Conservation (phyloP, 1,139 yeast genomes). For the Suhomyces anneliseae region DNA sequence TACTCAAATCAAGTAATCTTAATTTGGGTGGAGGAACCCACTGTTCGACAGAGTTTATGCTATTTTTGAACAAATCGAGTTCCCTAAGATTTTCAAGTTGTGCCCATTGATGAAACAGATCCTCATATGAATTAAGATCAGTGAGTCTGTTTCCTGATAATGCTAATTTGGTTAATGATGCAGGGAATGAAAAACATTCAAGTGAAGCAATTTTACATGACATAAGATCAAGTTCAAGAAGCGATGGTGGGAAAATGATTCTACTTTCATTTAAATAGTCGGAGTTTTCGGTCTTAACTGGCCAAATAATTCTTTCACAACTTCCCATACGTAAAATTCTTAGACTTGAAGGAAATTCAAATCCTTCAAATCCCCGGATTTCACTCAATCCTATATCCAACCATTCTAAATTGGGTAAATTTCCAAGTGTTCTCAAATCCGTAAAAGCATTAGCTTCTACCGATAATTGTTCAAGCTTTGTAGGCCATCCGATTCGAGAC, state of each 20-base stretch:
- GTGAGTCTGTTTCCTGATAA: constrained; percentile 24
- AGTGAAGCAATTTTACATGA: constrained; percentile 25
- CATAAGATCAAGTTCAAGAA: constrained; percentile 20
- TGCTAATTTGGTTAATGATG: constrained; percentile 21
- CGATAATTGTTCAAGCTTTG: constrained; percentile 21
- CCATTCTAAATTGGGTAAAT: constrained; percentile 22
- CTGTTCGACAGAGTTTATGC: constrained; percentile 17
- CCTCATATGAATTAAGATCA: constrained; percentile 18
- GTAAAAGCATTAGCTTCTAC: constrained; percentile 28
- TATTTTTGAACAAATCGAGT: constrained; percentile 27
- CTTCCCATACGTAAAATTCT: constrained; percentile 17
- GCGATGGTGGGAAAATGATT: constrained; percentile 19
- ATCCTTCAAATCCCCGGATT: background rate
- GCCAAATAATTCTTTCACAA: constrained; percentile 14
- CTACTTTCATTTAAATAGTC: constrained; percentile 7
- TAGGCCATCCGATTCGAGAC: constrained; percentile 27
- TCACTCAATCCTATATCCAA: constrained; percentile 4
- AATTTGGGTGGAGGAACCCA: constrained; percentile 30
- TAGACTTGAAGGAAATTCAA: constrained; percentile 15
- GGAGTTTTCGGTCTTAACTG: background rate
- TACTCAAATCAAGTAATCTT: constrained; percentile 23
- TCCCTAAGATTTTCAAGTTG: constrained; percentile 23
- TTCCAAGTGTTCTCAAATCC: constrained; percentile 16
- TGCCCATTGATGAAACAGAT: constrained; percentile 21
- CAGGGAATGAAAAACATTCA: constrained; percentile 27